Evolutionary conservation across 164 flowering plant genomes (phyloP), one percentile per base, ranked within the genome.

Genomic region (Nymphaea colorata): DNA sequence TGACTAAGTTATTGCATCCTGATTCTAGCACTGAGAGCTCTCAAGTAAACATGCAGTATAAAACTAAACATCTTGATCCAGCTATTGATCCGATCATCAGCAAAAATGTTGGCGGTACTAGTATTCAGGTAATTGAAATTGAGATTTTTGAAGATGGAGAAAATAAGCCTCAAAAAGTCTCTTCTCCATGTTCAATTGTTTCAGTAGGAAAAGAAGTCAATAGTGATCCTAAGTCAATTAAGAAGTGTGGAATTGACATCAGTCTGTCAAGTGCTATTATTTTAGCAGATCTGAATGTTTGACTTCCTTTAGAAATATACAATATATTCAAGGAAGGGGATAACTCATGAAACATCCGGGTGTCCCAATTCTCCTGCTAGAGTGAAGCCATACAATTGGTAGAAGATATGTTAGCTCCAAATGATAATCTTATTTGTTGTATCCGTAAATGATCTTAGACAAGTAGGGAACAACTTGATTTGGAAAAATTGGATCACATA

Each of bases 301-400:
- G 36, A 1, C 0, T 25, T 25, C 36, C 36, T 25, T 25, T 25
- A 25, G 36, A 25, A 25, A 1, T 25, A 25, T 25, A 1, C 36
- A 25, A 25, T 25, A 25, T 25, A 25, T 75, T 76, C 36, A 25
- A 25, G 0, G 36, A 25, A 25, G 36, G 36, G 36, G 36, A 25
- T 25, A 25, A 25, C 74, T 67, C 42, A 70, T 8, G 62, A 64
- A 71, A 65, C 76, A 68, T 73, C 55, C 71, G 83, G 75, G 65
- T 89, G 93, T 65, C 69, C 67, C 62, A 72, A 75, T 82, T 93
- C 98, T 73, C 97, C 97, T 61, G 97, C 61, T 93, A 97, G 97
- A 79, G 83, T 67, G 98, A 93, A 79, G 98, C 96, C 68, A 85
- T 91, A 61, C 80, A 82, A 81, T 75, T 93, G 66, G 97, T 81